Evolutionary conservation across 768 basidiomycete genomes (phyloP).

Genomic region (Lentinus brumalis): DNA sequence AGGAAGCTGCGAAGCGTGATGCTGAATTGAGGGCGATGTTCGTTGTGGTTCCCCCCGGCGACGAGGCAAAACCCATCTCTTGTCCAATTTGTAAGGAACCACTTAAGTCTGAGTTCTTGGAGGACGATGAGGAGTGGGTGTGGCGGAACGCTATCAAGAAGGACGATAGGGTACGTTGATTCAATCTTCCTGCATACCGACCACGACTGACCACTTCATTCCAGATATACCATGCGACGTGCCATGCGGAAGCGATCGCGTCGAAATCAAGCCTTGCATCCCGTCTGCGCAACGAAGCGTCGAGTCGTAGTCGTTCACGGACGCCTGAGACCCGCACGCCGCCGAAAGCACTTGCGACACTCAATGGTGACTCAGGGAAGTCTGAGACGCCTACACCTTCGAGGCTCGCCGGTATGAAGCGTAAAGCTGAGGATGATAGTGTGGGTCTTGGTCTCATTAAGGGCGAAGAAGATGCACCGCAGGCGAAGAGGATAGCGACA

Average conservation of each 20-base stretch:
- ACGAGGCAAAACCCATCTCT: conserved; percentile 78
- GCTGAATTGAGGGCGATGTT: conserved; percentile 73
- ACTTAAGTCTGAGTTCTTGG: conserved; percentile 87
- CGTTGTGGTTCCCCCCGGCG: conserved; percentile 88
- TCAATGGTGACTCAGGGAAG: conserved; percentile 20
- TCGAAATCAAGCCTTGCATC: conserved; percentile 68
- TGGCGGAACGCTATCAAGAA: conserved; percentile 90
- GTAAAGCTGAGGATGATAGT: conserved; percentile 65
- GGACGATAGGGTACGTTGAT: conserved; percentile 73
- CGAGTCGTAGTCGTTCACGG: conserved; percentile 64
- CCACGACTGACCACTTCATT: conserved; percentile 3
- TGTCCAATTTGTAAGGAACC: conserved; percentile 98
- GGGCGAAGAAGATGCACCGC: conserved; percentile 53
- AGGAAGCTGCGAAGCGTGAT: conserved; percentile 71
- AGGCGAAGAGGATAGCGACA: conserved; percentile 67
- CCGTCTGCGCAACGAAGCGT: conserved; percentile 63
- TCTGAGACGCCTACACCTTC: conserved; percentile 51
- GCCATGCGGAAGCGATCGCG: conserved; percentile 77
- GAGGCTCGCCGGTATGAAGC: conserved; percentile 63
- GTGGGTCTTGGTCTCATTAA: conserved; percentile 25
- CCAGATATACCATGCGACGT: conserved; percentile 93
- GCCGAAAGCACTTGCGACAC: conserved; percentile 29
- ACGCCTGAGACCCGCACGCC: conserved; percentile 67
- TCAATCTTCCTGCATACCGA: neutral
- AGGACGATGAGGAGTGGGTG: conserved; percentile 98